Evolutionary conservation across 495 filamentous ascomycete species (phyloP), one percentile per base, ranked within the genome.

Genomic region (Sabuloglossum arenarium): DNA sequence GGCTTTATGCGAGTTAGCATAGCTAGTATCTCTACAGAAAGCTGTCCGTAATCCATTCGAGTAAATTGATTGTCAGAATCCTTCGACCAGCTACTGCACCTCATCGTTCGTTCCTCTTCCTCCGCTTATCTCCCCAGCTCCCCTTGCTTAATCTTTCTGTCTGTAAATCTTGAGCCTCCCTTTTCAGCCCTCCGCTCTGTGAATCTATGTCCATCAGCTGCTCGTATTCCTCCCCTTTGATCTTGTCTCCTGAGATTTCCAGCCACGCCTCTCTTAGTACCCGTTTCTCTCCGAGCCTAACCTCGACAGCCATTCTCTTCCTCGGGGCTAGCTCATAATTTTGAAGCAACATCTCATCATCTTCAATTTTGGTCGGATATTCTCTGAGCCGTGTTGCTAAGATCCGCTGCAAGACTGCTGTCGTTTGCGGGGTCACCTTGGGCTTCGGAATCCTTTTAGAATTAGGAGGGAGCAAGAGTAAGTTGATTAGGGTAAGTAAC

Each of bases 271-370:
- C 69, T 69, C 72, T 64, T 65, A 79, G 58, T n/a, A 94, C 70
- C 55, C 75, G 69, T 63, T 93, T 94, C 67, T 95, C 89, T 9
- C 88, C 89, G 34, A 80, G 67, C 49, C 88, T 77, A 34, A 94
- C 84, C 59, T 84, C 70, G 3, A 86, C 61, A 0, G 88, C 88
- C 81, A 87, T 88, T 45, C 65, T 73, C 39, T 61, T 69, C 52
- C 82, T 69, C 25, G 63, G 61, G 30, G 58, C 59, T 42, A 72
- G 31, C n/a, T 59, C 63, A 28, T 58, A 56, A 4, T 59, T 58
- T 34, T 34, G 49, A 28, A 89, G 61, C 2, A 86, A 53, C 39
- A 68, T 61, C 28, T 73, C 63, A 58, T 94, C 88, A 24, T 85
- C 73, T 21, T 72, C 69, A 29, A 86, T 62, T 3, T 71, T 76